These are phyloP conservation scores for Pouteria campechiana DNA, from an alignment of 179 eudicot genomes.

Conservation along the genomic window DNA sequence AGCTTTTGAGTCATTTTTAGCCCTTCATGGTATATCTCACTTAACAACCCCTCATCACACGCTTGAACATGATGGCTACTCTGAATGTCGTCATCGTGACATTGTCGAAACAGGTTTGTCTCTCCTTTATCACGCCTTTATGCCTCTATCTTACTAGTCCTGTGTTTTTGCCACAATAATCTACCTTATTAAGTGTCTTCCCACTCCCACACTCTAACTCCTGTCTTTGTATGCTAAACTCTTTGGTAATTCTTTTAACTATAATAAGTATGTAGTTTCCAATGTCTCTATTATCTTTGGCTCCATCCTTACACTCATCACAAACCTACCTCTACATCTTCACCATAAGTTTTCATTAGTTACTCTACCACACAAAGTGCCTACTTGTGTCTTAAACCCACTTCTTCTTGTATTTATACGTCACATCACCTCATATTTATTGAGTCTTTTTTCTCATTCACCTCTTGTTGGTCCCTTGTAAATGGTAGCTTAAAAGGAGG, in stretches of 20 bases:
- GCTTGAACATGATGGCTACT: too few species aligned
- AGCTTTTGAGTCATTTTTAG: too few species aligned
- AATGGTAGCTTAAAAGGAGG: too few species aligned
- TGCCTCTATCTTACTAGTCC: background rate
- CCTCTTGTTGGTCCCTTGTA: background rate
- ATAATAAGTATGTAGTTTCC: too few species aligned
- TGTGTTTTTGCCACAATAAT: background rate
- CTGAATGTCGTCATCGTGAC: too few species aligned
- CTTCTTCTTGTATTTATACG: background rate
- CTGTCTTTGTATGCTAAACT: background rate
- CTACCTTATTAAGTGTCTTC: too few species aligned
- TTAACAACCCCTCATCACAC: too few species aligned
- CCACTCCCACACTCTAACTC: background rate
- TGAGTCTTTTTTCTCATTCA: background rate
- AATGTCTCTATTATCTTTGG: too few species aligned
- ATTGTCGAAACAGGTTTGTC: too few species aligned
- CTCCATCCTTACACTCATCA: background rate
- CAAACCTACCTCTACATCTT: background rate
- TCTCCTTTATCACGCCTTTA: too few species aligned
- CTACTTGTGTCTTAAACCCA: background rate
- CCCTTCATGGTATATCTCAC: background rate
- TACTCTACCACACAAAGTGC: background rate
- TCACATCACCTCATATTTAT: background rate
- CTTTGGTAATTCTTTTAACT: background rate
- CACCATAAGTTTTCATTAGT: background rate